These are phyloP conservation scores for Trichosanthes cucumerina DNA, from an alignment of 306 rosid genomes.

Conservation along the genomic window DNA sequence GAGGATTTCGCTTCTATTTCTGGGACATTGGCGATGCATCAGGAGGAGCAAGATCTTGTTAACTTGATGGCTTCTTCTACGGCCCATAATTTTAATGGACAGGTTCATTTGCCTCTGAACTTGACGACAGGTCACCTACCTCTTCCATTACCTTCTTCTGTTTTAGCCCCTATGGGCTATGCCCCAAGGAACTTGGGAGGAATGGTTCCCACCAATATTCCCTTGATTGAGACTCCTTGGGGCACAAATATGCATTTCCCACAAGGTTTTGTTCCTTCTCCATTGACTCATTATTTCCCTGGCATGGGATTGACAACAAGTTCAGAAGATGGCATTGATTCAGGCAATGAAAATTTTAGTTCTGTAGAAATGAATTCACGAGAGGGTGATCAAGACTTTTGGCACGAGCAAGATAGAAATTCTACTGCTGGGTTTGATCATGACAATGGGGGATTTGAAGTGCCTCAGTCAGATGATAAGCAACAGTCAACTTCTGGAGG, in stretches of 20 bases:
- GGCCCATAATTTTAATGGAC: conserved; percentile 61
- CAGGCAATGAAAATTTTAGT: conserved; percentile 48
- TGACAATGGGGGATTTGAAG: conserved; percentile 64
- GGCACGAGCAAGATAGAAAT: conserved; percentile 84
- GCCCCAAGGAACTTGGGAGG: conserved; percentile 63
- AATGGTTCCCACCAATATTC: conserved; percentile 46
- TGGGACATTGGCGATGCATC: conserved; percentile 70
- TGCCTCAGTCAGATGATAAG: conserved; percentile 55
- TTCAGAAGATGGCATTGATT: conserved; percentile 47
- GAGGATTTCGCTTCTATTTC: conserved; percentile 61
- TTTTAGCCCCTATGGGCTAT: conserved; percentile 75
- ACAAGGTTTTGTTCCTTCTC: conserved; percentile 64
- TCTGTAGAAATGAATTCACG: conserved; percentile 39
- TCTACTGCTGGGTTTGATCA: conserved; percentile 55
- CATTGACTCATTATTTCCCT: conserved; percentile 60
- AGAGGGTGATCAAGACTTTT: conserved; percentile 60
- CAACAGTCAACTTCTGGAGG: conserved; percentile 72
- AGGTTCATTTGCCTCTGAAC: conserved; percentile 59
- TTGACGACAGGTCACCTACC: conserved; percentile 67
- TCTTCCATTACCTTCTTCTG: conserved; percentile 54
- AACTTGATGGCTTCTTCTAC: conserved; percentile 71
- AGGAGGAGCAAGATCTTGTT: conserved; percentile 86
- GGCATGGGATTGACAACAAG: conserved; percentile 49
- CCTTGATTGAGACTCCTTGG: conserved; percentile 79
- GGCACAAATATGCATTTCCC: conserved; percentile 66